Conservation (phyloP, 371 early-diverging fungal species). For the Rhizopus sp. region DNA sequence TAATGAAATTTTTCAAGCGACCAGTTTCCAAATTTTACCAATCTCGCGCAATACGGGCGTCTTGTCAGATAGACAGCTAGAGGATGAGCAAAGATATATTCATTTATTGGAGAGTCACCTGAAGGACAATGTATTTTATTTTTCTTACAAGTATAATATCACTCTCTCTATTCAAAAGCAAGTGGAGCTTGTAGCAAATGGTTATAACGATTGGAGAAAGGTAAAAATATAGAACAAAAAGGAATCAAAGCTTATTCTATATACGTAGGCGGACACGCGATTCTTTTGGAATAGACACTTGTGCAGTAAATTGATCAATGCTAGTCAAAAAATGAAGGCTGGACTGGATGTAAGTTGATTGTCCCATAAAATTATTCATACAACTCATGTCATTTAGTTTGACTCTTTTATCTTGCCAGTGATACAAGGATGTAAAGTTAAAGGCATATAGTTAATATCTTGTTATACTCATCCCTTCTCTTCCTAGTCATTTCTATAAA, state of each 20-base stretch:
- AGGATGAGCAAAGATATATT: slow-evolving; percentile 79
- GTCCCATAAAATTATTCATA: neutral
- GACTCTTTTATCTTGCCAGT: slow-evolving; percentile 85
- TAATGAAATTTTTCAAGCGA: slow-evolving; percentile 73
- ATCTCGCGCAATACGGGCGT: slow-evolving; percentile 52
- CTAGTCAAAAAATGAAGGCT: slow-evolving; percentile 10
- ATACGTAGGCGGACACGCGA: slow-evolving; percentile 72
- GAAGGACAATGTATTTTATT: slow-evolving; percentile 70
- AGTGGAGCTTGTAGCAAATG: slow-evolving; percentile 21
- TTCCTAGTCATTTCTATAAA: slow-evolving; percentile 55
- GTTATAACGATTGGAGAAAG: slow-evolving; percentile 27
- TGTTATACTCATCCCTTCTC: neutral
- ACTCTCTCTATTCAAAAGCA: slow-evolving; percentile 83
- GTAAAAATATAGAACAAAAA: slow-evolving; percentile 23
- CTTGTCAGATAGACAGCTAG: slow-evolving; percentile 26
- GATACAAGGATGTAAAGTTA: slow-evolving; percentile 84
- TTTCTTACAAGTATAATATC: slow-evolving; percentile 81
- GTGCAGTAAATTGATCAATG: slow-evolving; percentile 59
- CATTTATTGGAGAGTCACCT: slow-evolving; percentile 71
- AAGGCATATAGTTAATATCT: too few species aligned
- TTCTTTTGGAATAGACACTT: slow-evolving; percentile 91
- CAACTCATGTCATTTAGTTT: slow-evolving; percentile 39
- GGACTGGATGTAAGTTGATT: slow-evolving; percentile 39
- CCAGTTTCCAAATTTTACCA: slow-evolving; percentile 71
- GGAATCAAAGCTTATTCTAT: neutral